Evolutionary conservation across 75 land plant species (phyloP), one percentile per base, ranked within the genome.

Genomic region (Pinus tabuliformis): DNA sequence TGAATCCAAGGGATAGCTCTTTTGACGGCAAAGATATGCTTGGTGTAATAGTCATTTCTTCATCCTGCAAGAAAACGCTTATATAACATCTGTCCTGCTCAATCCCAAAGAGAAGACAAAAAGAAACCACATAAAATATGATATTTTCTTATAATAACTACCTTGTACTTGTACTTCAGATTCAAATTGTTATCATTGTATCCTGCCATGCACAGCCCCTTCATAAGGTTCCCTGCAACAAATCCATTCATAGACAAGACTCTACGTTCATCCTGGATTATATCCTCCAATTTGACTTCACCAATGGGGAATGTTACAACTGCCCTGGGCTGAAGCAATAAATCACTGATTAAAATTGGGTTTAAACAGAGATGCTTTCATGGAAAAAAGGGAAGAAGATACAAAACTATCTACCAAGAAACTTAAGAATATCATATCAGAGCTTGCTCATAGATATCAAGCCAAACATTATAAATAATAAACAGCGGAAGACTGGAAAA

Each of bases 141-240:
- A 59, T 17, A 56, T 56, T 73, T 73, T 15, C 68, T 56, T 73
- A 14, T 42, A 57, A 20, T 15, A 82, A 33, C 59, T 49, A 93
- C 99, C 97, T 96, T 96, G 68, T 79, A 96, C 26, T 70, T 66
- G 66, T 96, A 96, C 77, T 90, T 90, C 20, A 91, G 75, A 76
- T 84, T 85, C 73, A 88, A 73, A 14, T 72, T 81, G 11, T 91
- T 85, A 33, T 94, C 90, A 22, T 64, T 68, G 77, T 78, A 91
- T 28, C 73, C 76, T 39, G 93, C 99, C 76, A 86, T 76, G 64
- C 88, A 85, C 24, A 88, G 26, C 13, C 99, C 99, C 79, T 87
- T 86, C 78, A 90, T 13, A 36, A 91, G 1, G 30, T 78, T 70
- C 57, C 78, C 79, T 71, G 80, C 93, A 78, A 90, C 33, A 58